Evolutionary conservation across 2,329 filamentous ascomycete species (phyloP).

Genomic region (Camptophora hylomeconis): DNA sequence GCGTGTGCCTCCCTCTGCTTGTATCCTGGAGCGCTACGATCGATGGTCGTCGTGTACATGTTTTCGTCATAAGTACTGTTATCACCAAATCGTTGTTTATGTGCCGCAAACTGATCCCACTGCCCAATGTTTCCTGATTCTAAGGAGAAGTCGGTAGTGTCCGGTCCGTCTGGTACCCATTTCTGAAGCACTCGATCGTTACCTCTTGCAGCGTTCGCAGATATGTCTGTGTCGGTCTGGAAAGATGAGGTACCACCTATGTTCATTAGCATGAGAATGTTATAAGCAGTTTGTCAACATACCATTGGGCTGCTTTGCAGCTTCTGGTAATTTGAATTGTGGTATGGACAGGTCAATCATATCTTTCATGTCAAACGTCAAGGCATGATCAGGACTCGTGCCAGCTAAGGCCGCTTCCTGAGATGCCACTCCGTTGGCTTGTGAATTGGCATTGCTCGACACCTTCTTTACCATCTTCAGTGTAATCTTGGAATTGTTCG

Average conservation of each 20-base stretch:
- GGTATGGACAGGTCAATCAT: slow-evolving; percentile 42
- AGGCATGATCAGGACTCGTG: slow-evolving; percentile 32
- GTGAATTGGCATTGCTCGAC: slow-evolving; percentile 23
- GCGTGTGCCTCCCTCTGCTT: slow-evolving; percentile 64
- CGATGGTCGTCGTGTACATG: slow-evolving; percentile 83
- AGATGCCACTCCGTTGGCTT: slow-evolving; percentile 30
- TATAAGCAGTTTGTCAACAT: slow-evolving; percentile 14
- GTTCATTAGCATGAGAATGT: slow-evolving; percentile 4
- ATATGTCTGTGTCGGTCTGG: slow-evolving; percentile 80
- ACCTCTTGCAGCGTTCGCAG: slow-evolving; percentile 53
- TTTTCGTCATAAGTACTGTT: slow-evolving; percentile 88
- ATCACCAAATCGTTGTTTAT: slow-evolving; percentile 75
- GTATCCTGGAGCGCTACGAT: slow-evolving; percentile 73
- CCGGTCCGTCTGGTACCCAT: slow-evolving; percentile 60
- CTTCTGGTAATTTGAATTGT: slow-evolving; percentile 40
- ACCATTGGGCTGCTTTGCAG: slow-evolving; percentile 47
- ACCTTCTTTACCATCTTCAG: slow-evolving; percentile 54
- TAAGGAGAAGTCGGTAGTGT: slow-evolving; percentile 56
- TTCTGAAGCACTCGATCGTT: slow-evolving; percentile 68
- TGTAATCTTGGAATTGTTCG: slow-evolving; percentile 40
- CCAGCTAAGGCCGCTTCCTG: slow-evolving; percentile 28
- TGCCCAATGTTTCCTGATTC: slow-evolving; percentile 42
- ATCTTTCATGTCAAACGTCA: slow-evolving; percentile 51
- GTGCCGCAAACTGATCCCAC: slow-evolving; percentile 93
- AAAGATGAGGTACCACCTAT: slow-evolving; percentile 57